Conservation (phyloP, 192 early-diverging fungal genomes). For the Coemansia sp. region DNA sequence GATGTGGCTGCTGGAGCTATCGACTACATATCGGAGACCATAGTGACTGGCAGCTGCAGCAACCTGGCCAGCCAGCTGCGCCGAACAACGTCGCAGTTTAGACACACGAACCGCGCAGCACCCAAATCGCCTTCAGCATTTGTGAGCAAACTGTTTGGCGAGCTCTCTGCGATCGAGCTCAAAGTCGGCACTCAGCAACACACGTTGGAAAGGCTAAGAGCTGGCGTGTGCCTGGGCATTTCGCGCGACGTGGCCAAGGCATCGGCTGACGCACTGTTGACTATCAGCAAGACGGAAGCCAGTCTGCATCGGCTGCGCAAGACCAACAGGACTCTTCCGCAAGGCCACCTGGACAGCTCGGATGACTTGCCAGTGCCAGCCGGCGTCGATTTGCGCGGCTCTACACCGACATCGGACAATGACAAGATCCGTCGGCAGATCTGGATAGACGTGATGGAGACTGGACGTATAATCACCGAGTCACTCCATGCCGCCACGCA, state of each 20-base stretch:
- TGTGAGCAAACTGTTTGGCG: slow-evolving; percentile 18
- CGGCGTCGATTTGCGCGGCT: slow-evolving; percentile 32
- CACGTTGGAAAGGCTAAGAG: slow-evolving; percentile 12
- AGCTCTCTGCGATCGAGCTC: slow-evolving; percentile 10
- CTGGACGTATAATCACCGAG: slow-evolving; percentile 11
- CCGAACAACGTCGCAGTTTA: slow-evolving; percentile 42
- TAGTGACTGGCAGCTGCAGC: slow-evolving; percentile 18
- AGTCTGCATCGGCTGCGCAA: slow-evolving; percentile 38
- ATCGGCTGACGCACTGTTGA: slow-evolving; percentile 26
- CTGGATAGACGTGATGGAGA: slow-evolving; percentile 32
- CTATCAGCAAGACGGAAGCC: slow-evolving; percentile 48
- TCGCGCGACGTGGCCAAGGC: slow-evolving; percentile 24
- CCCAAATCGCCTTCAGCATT: slow-evolving; percentile 28
- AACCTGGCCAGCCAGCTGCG: slow-evolving; percentile 38
- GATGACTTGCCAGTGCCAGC: slow-evolving; percentile 21
- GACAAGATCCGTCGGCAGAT: slow-evolving; percentile 51
- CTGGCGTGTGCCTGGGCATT: slow-evolving; percentile 9
- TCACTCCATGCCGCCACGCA: slow-evolving; percentile 13
- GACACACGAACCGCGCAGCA: slow-evolving; percentile 37
- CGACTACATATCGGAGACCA: not conserved
- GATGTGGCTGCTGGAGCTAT: not conserved
- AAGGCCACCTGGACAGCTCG: not conserved
- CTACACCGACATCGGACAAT: slow-evolving; percentile 22
- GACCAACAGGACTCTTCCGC: not conserved
- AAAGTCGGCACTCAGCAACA: not conserved